Base-by-base conservation (phyloP, 306 rosid genomes). In the Acacia acuminata region DNA sequence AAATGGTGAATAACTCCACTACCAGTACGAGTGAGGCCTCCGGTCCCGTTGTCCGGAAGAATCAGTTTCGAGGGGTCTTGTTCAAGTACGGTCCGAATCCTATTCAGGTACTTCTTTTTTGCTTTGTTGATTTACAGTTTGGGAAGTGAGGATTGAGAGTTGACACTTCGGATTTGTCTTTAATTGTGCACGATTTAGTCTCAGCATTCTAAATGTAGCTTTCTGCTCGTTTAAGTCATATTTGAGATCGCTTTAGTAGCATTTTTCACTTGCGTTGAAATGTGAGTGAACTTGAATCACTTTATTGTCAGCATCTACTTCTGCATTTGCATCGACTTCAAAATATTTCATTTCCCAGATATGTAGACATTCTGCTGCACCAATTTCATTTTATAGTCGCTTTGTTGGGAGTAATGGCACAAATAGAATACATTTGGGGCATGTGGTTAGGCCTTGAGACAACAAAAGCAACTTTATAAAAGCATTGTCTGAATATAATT, bases 71-170 rank as follows among this genome's bases (percentile, higher is more conserved):
- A 40, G 98, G 99, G 2, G 90, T 76, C 77, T 87, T 96, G 22
- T 96, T 96, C 86, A 96, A 94, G 93, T 96, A 96, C 81, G 99
- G 99, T 27, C 94, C 98, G 51, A 89, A 94, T 78, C 81, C 99
- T 74, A 86, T 92, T 88, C 98, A 96, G 99, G 99, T 96, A 44
- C 42, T 89, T 77, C 44, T 27, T 50, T 66, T 45, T 77, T 65
- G 25, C 50, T 30, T 32, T 58, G 2, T 30, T 58, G 3, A 60
- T 65, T 71, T 82, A 48, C 8, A 15, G 7, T 53, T 81, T 68
- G 50, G 27, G 75, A 42, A 70, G 36, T 43, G 36, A 70, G 48
- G 20, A 70, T 43, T 43, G 36, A 22, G 53, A 22, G 20, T 70
- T 70, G 10, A 70, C 12, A 70, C 44, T 70, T 79, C 30, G 63